Percentiles rank a stretch among this genome's conserved stretches.
phyloP scores from a whole-genome alignment of 2,329 filamentous ascomycete species.

The Colletotrichum sp. region DNA sequence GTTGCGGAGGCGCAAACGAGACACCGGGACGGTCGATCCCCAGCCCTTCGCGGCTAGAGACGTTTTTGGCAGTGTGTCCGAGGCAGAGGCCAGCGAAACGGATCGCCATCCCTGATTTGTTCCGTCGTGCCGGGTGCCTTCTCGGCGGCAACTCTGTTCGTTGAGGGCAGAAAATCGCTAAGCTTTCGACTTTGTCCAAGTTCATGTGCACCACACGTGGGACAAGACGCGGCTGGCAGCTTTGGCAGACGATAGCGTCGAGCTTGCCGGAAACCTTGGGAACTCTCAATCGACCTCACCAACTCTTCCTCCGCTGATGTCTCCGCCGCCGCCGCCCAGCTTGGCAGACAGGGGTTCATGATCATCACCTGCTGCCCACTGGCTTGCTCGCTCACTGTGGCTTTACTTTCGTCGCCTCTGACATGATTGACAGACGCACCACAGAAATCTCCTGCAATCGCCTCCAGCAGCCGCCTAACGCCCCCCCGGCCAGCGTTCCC shows the following conservation, averaged over 20 bases:
- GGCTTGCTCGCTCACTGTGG: not conserved
- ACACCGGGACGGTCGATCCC: not conserved
- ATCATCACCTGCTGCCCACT: not conserved
- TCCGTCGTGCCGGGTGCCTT: not conserved
- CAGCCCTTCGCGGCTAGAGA: not conserved
- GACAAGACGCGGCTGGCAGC: not conserved
- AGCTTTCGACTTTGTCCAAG: not conserved
- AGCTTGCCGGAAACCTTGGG: not conserved
- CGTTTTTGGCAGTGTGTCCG: conserved; percentile 10
- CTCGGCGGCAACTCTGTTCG: not conserved
- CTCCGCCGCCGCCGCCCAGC: not conserved
- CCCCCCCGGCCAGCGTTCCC: not conserved
- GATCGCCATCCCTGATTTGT: not conserved
- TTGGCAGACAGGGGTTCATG: not conserved
- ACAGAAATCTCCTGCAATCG: not conserved
- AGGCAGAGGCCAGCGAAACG: not conserved
- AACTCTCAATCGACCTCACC: not conserved
- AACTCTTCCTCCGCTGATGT: not conserved
- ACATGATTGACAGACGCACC: not conserved
- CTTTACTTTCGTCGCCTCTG: not conserved
- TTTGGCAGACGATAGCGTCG: not conserved
- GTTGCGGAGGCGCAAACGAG: not conserved
- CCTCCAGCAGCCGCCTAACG: not conserved
- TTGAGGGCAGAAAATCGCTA: not conserved
- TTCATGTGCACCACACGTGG: not conserved